Evolutionary conservation across 805 yeast genomes (phyloP).

Genomic region (Lipomyces anomalus): DNA sequence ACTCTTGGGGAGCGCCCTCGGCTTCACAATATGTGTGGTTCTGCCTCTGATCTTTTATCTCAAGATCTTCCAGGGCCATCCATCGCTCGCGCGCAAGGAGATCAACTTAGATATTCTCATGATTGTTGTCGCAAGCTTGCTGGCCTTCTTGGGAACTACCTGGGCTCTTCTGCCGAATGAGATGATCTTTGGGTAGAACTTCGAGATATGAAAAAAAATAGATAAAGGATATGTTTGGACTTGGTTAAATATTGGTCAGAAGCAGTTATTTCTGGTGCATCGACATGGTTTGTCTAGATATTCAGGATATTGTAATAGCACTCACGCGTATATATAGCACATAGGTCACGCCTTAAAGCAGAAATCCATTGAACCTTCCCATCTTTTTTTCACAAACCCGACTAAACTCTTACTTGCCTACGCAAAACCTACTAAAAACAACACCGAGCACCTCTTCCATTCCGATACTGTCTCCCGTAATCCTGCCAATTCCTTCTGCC

Average conservation of each 20-base stretch:
- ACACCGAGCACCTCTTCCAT: constrained; percentile 87
- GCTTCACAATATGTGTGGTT: constrained; percentile 73
- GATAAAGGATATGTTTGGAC: too few species aligned
- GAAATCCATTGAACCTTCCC: too few species aligned
- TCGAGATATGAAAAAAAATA: too few species aligned
- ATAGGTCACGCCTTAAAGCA: too few species aligned
- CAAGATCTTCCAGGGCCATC: constrained; percentile 39
- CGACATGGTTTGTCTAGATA: too few species aligned
- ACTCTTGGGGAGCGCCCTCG: constrained; percentile 71
- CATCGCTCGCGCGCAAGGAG: constrained; percentile 12
- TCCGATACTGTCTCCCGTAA: constrained; percentile 85
- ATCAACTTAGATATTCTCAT: constrained; percentile 10
- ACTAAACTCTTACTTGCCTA: constrained; percentile 75
- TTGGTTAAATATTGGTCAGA: too few species aligned
- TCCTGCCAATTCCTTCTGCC: constrained; percentile 82
- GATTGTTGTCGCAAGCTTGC: constrained; percentile 6
- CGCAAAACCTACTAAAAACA: constrained; percentile 87
- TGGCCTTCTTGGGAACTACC: constrained; percentile 18
- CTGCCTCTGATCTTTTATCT: constrained; percentile 72
- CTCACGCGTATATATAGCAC: too few species aligned
- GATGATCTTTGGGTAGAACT: constrained; percentile 10
- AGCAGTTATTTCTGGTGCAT: too few species aligned
- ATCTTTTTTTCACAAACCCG: too few species aligned
- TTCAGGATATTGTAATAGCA: too few species aligned
- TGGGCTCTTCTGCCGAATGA: constrained; percentile 17